Base-by-base conservation (phyloP, 75 land plant genomes). In the Cupressus sempervirens region DNA sequence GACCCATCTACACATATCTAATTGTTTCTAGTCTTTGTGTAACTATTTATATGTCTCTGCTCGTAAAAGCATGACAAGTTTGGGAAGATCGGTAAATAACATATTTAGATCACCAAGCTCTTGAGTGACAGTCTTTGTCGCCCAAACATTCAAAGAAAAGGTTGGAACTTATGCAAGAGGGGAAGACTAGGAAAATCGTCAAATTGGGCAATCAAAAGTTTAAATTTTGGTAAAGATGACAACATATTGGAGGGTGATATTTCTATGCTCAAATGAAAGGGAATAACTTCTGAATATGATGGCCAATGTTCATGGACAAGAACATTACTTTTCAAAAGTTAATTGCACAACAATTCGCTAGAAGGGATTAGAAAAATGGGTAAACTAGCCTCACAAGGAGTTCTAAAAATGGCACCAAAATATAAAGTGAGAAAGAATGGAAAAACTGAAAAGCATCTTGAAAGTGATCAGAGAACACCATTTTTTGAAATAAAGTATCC, bases 381-480 rank as follows among this genome's bases (percentile, higher is more conserved):
- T 36, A 91, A 92, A 73, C 84, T 76, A 52, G 87, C 90, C 41
- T 88, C 91, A 6, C 91, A 91, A 84, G 97, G 94, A 68, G 85
- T 88, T 26, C 76, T 90, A 85, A 93, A 90, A 85, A 35, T 92
- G 50, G 86, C 88, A 65, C 84, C 88, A 26, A 79, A 87, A 52
- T 87, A 85, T 32, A 5, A 20, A 14, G 30, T 82, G 84, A 43
- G 77, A 11, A 80, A 73, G 74, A 86, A 83, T 80, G 86, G 88
- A 7, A 7, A 62, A 50, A 45, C 81, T 79, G 81, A 45, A 79
- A n/a, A 43, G 81, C 50, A 11, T 11, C 81, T 45, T 79, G 81
- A 79, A 79, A 79, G 45, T 12, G 50, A 40, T 79, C 81, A 79
- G 12, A n/a, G 10, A 15, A 45, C 50, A 43, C 12, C 4, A 79